Percentiles rank a stretch among this genome's conserved stretches.
These are phyloP conservation scores for Tremella mesenterica DNA, from an alignment of 768 basidiomycete species.

Conservation along the genomic window DNA sequence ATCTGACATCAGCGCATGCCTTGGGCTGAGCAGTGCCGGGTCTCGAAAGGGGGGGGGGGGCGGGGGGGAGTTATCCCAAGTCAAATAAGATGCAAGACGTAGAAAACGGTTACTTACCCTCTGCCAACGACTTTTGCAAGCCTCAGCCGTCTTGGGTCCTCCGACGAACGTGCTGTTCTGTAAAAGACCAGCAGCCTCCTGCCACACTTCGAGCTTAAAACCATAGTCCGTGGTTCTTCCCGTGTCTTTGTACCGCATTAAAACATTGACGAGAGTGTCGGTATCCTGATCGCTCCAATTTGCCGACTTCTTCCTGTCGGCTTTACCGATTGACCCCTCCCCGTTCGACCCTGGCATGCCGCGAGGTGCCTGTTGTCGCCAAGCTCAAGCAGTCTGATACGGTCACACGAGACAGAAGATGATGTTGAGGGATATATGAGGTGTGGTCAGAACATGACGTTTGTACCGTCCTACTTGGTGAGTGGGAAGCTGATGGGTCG, in stretches of 20 bases:
- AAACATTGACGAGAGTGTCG: slow-evolving; percentile 17
- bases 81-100: neutral
- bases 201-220: slow-evolving; percentile 34
- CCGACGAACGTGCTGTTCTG: slow-evolving; percentile 17
- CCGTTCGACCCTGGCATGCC: slow-evolving; percentile 13
- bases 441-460: too few relatives aligned
- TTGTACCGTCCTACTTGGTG: too few relatives aligned
- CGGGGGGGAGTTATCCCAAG: neutral
- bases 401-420: too few relatives aligned
- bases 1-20: slow-evolving; percentile 12
- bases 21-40: too few relatives aligned
- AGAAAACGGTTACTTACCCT: slow-evolving; percentile 12
- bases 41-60: too few relatives aligned
- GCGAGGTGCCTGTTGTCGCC: neutral
- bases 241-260: slow-evolving; percentile 22
- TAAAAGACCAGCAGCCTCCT: slow-evolving; percentile 14
- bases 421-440: too few relatives aligned
- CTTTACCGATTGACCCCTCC: slow-evolving; percentile 12
- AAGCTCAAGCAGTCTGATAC: too few relatives aligned
- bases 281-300: slow-evolving; percentile 34
- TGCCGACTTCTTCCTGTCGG: slow-evolving; percentile 29
- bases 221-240: slow-evolving; percentile 33
- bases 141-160: slow-evolving; percentile 35
- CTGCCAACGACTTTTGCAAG: slow-evolving; percentile 37
- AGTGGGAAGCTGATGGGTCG: too few relatives aligned